phyloP scores from a whole-genome alignment of 805 yeast species.

The Teunomyces barrocoloradensis region DNA sequence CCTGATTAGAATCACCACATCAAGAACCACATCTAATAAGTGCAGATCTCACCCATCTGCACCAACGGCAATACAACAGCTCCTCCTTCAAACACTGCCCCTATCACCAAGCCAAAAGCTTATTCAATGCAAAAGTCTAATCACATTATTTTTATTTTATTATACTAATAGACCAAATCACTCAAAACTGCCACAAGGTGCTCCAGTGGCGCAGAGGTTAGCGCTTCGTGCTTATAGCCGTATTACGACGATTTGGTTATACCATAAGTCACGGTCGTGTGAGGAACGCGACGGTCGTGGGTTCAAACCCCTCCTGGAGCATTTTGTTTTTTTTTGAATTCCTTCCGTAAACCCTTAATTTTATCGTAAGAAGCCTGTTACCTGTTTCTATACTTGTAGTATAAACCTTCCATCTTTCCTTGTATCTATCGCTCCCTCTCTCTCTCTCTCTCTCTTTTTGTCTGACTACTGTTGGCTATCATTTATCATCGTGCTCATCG shows the following conservation, averaged over 20 bases:
- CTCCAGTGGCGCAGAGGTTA: slow-evolving; percentile 55
- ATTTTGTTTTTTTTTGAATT: slow-evolving; percentile 34
- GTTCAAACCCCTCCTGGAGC: slow-evolving; percentile 55
- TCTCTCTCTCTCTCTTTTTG: too few species aligned
- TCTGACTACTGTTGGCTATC: background rate
- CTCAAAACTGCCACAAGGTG: slow-evolving; percentile 12
- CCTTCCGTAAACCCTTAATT: background rate
- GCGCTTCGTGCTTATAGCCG: slow-evolving; percentile 56
- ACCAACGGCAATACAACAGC: too few species aligned
- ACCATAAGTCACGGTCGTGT: slow-evolving; percentile 52
- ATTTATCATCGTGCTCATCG: background rate
- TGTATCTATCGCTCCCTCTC: too few species aligned
- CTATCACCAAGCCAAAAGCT: too few species aligned
- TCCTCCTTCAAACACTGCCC: too few species aligned
- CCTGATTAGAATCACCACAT: too few species aligned
- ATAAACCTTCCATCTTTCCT: too few species aligned
- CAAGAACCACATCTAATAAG: too few species aligned
- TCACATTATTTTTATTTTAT: too few species aligned
- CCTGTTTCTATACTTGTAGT: too few species aligned
- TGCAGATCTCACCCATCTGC: too few species aligned
- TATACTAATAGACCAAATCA: background rate
- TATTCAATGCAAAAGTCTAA: too few species aligned
- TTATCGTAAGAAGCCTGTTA: background rate
- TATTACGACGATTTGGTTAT: slow-evolving; percentile 41
- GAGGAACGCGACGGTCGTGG: slow-evolving; percentile 57